These are phyloP conservation scores for Alternaria longipes DNA, from an alignment of 2,329 filamentous ascomycete species.

Conservation along the genomic window DNA sequence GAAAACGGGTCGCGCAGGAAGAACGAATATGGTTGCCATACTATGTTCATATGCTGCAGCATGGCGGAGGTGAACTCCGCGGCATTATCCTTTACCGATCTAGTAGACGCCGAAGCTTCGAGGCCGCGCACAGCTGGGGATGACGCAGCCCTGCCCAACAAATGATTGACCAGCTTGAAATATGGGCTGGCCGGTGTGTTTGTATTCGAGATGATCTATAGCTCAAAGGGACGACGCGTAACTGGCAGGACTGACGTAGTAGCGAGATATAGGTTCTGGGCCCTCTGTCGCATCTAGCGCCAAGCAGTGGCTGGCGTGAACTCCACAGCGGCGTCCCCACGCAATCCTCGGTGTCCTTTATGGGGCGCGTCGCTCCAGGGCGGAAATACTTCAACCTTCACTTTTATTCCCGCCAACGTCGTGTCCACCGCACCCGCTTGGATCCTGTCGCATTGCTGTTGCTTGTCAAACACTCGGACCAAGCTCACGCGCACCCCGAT, in stretches of 20 bases:
- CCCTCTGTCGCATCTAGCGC: neutral
- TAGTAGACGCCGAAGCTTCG: no score
- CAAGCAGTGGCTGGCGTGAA: slow-evolving; percentile 27
- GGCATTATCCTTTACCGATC: neutral
- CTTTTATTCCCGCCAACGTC: slow-evolving; percentile 41
- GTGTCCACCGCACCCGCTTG: slow-evolving; percentile 27
- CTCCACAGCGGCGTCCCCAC: slow-evolving; percentile 22
- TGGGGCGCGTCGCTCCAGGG: slow-evolving; percentile 17
- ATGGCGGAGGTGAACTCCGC: neutral
- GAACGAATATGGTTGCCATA: neutral
- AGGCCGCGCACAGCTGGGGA: no score
- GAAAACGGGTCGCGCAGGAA: neutral
- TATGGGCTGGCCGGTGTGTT: no score
- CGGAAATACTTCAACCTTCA: slow-evolving; percentile 31
- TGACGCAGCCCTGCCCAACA: neutral
- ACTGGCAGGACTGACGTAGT: no score
- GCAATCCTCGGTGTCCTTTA: slow-evolving; percentile 18
- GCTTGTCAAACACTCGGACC: slow-evolving; percentile 1
- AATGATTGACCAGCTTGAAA: neutral
- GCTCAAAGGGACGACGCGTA: no score
- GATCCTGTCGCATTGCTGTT: slow-evolving; percentile 10
- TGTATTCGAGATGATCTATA: no score
- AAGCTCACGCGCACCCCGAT: neutral
- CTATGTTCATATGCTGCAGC: neutral
- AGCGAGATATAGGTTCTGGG: neutral